These are phyloP conservation scores for Aotearoamyces nothofagi DNA, from an alignment of 2,329 filamentous ascomycete species.

Conservation along the genomic window DNA sequence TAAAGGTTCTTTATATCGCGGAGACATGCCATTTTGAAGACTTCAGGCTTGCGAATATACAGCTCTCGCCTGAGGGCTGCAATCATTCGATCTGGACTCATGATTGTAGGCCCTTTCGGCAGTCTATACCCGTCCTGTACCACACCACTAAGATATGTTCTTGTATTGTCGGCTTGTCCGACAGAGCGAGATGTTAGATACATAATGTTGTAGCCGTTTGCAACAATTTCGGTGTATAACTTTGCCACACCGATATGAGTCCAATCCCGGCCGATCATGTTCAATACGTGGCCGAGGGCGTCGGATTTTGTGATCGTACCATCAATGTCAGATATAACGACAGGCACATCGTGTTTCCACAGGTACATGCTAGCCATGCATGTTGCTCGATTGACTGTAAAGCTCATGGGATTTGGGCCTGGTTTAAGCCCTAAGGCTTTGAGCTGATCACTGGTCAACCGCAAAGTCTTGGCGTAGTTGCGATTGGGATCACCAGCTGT, in stretches of 20 bases:
- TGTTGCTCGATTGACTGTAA: slow-evolving; percentile 88
- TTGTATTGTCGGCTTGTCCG: slow-evolving; percentile 80
- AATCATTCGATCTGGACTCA: slow-evolving; percentile 89
- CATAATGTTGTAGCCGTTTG: slow-evolving; percentile 97
- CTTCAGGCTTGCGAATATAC: slow-evolving; percentile 89
- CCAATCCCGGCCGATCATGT: slow-evolving; percentile 96
- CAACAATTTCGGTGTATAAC: slow-evolving; percentile 85
- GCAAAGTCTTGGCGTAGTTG: slow-evolving; percentile 93
- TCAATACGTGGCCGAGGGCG: slow-evolving; percentile 83
- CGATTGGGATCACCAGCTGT: slow-evolving; percentile 53
- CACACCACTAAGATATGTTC: slow-evolving; percentile 80
- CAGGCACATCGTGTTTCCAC: slow-evolving; percentile 81
- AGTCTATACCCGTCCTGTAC: slow-evolving; percentile 75
- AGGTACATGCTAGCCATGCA: slow-evolving; percentile 88
- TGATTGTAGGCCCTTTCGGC: slow-evolving; percentile 82
- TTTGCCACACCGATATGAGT: slow-evolving; percentile 95
- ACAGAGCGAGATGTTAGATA: slow-evolving; percentile 91
- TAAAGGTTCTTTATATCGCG: slow-evolving; percentile 89
- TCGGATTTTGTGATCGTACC: slow-evolving; percentile 98
- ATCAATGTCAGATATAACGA: slow-evolving; percentile 97
- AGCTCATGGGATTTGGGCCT: slow-evolving; percentile 88
- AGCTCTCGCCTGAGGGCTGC: slow-evolving; percentile 83
- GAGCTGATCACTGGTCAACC: slow-evolving; percentile 88
- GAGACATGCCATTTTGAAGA: slow-evolving; percentile 98
- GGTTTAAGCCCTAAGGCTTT: slow-evolving; percentile 69